phyloP scores from a whole-genome alignment of 2,329 filamentous ascomycete species.

The Fusarium denticulatum region DNA sequence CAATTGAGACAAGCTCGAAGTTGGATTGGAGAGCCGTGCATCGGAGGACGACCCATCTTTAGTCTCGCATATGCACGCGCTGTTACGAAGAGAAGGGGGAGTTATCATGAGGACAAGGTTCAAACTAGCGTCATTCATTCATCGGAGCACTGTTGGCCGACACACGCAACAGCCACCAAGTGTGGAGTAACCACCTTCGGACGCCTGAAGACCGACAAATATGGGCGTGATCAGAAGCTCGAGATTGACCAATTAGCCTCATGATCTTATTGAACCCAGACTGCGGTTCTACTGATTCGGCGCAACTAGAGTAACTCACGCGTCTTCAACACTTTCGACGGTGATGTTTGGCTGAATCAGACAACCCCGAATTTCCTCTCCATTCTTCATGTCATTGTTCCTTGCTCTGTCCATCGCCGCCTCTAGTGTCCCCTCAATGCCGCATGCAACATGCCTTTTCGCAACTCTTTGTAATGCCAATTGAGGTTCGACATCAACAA shows the following conservation, averaged over 20 bases:
- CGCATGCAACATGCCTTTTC: neutral
- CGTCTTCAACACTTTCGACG: neutral
- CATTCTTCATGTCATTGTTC: neutral
- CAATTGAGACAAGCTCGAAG: neutral
- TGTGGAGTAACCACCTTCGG: neutral
- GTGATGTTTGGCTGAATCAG: neutral
- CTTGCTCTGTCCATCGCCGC: neutral
- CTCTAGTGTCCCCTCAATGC: neutral
- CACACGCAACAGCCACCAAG: neutral
- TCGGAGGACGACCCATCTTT: neutral
- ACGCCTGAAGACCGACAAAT: neutral
- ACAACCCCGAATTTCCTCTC: neutral
- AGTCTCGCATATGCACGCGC: neutral
- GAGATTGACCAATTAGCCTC: neutral
- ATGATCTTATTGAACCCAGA: neutral
- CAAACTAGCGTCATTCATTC: neutral
- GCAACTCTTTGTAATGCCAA: neutral
- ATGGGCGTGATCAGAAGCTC: neutral
- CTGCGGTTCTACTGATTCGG: neutral
- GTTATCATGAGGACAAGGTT: neutral
- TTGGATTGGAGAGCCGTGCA: neutral
- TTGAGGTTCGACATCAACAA: neutral
- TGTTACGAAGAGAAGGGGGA: neutral
- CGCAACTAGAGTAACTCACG: accelerated
- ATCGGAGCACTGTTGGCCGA: neutral